Conservation (phyloP, 208 protist species). For the Trypanosoma grayi region DNA sequence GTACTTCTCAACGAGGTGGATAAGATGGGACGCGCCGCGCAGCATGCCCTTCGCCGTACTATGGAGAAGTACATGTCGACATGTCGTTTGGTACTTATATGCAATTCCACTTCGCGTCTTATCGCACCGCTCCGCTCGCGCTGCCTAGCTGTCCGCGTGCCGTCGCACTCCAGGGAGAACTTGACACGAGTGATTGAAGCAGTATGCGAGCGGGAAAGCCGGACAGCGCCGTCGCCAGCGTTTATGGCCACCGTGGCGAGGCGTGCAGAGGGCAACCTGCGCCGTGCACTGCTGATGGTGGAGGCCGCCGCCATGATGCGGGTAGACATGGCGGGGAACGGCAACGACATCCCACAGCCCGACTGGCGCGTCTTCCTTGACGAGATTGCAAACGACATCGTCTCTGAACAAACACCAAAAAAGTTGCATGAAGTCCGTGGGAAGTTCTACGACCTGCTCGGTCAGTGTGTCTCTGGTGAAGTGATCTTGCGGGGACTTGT, state of each 20-base stretch:
- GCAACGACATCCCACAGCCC: conserved; percentile 66
- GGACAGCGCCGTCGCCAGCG: conserved; percentile 40
- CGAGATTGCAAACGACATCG: conserved; percentile 90
- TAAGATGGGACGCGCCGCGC: conserved; percentile 94
- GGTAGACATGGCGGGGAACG: conserved; percentile 81
- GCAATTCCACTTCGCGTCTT: conserved; percentile 92
- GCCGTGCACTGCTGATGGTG: conserved; percentile 96
- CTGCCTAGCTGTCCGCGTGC: conserved; percentile 97
- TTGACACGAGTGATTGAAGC: conserved; percentile 63
- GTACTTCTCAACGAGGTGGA: conserved; percentile 98
- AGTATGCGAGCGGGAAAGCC: conserved; percentile 74
- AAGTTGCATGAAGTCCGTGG: conserved; percentile 91
- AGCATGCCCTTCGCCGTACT: conserved; percentile 99
- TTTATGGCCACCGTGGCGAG: conserved; percentile 75
- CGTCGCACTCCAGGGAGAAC: conserved; percentile 93
- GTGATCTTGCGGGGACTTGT: conserved; percentile 93
- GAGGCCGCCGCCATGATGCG: conserved; percentile 91
- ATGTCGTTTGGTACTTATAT: conserved; percentile 97
- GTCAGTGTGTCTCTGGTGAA: conserved; percentile 98
- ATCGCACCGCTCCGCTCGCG: conserved; percentile 97
- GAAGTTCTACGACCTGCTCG: conserved; percentile 98
- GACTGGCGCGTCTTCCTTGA: conserved; percentile 97
- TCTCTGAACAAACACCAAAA: conserved; percentile 94
- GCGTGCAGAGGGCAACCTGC: conserved; percentile 93
- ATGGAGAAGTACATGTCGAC: conserved; percentile 99